Evolutionary conservation across 345 rosid genomes (phyloP).

Genomic region (Hibiscus trionum): DNA sequence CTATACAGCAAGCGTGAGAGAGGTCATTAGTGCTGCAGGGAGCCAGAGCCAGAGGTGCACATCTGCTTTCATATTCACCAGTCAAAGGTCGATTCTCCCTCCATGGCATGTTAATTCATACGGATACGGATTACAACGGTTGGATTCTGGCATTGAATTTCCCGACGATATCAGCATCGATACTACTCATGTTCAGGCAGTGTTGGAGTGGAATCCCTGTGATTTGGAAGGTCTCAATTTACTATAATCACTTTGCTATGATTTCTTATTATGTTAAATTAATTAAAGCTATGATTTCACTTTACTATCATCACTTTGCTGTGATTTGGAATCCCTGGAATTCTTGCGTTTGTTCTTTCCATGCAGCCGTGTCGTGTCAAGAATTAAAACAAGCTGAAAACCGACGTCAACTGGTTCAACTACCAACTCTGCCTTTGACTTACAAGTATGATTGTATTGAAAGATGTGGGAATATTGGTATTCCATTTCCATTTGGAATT

Average conservation of each 20-base stretch:
- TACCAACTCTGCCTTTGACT: neutral
- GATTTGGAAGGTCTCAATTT: neutral
- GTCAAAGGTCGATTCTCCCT: neutral
- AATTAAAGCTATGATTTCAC: no score
- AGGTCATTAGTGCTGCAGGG: neutral
- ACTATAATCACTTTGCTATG: no score
- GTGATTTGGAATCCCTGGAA: no score
- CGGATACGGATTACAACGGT: neutral
- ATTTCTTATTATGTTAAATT: no score
- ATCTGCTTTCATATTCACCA: neutral
- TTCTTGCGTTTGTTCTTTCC: neutral
- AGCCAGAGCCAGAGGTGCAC: neutral
- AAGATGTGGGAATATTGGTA: constrained; percentile 7
- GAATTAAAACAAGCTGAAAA: neutral
- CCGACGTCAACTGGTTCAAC: neutral
- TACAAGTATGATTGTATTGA: neutral
- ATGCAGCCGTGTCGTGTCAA: neutral
- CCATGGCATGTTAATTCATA: no score
- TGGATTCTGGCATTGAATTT: neutral
- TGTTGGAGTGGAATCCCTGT: neutral
- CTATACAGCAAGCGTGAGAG: neutral
- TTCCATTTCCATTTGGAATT: constrained; percentile 15
- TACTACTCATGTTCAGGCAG: neutral
- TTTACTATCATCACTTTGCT: no score
- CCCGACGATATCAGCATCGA: neutral